A percentile compares a stretch with the other conserved stretches of the same genome.
Evolutionary conservation across 179 eudicot species (phyloP).

Genomic region (Nepenthes alata): DNA sequence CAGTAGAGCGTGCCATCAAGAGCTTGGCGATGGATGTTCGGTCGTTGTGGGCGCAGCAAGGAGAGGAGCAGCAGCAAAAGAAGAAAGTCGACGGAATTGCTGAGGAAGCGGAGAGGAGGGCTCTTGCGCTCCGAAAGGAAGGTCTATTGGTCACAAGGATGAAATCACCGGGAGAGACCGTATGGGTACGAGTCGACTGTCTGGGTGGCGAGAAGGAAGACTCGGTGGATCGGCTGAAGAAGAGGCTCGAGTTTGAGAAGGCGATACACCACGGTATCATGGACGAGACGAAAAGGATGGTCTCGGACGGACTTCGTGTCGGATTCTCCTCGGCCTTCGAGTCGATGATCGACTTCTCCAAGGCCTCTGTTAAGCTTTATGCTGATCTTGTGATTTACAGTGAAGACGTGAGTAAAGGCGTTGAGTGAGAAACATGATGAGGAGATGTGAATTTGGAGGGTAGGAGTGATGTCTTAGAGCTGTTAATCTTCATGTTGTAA

Average conservation of each 20-base stretch:
- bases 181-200: slow-evolving; percentile 5
- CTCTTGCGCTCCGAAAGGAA: too few relatives aligned
- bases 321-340: slow-evolving; percentile 43
- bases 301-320: slow-evolving; percentile 19
- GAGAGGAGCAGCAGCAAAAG: slow-evolving; percentile 32
- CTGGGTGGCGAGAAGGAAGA: slow-evolving; percentile 17
- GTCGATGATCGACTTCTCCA: slow-evolving; percentile 30
- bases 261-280: slow-evolving; percentile 21
- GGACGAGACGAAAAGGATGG: slow-evolving; percentile 23
- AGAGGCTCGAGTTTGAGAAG: slow-evolving; percentile 30
- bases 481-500: too few relatives aligned
- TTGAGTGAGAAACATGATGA: too few relatives aligned
- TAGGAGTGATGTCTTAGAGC: too few relatives aligned
- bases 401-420: slow-evolving; percentile 4
- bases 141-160: too few relatives aligned
- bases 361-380: slow-evolving; percentile 28
- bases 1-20: slow-evolving; percentile 28
- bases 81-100: slow-evolving; percentile 32
- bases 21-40: slow-evolving; percentile 23
- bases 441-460: too few relatives aligned
- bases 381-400: slow-evolving; percentile 22
- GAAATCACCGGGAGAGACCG: too few relatives aligned
- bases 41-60: slow-evolving; percentile 33
- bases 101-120: slow-evolving; percentile 22
- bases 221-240: slow-evolving; percentile 18